Evolutionary conservation across 345 rosid species (phyloP).

Genomic region (Clarkia xantiana): DNA sequence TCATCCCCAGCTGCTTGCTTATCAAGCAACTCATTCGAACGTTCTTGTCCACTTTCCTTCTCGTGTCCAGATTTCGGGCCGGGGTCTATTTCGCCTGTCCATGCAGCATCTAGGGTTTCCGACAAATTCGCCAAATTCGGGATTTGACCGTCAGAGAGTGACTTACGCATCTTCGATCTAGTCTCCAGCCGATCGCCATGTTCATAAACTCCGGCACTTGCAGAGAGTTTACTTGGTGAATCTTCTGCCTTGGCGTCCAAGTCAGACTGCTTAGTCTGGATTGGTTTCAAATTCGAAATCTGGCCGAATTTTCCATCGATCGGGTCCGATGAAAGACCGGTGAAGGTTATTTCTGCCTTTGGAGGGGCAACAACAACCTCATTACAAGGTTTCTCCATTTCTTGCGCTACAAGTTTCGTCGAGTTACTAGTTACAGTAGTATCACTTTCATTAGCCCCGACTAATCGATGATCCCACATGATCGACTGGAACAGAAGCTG

Average conservation of each 20-base stretch:
- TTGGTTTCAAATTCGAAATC: no score
- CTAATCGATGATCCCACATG: slow-evolving; percentile 83
- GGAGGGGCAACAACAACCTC: slow-evolving; percentile 22
- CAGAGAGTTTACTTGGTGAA: slow-evolving; percentile 14
- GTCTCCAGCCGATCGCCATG: slow-evolving; percentile 23
- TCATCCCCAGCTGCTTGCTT: slow-evolving; percentile 1
- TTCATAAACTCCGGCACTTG: no score
- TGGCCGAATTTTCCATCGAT: not conserved
- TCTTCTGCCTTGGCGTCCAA: slow-evolving; percentile 23
- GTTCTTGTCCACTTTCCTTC: slow-evolving; percentile 15
- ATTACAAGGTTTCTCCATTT: slow-evolving; percentile 23
- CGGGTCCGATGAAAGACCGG: slow-evolving; percentile 16
- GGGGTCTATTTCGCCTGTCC: slow-evolving; percentile 60
- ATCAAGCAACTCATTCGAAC: no score
- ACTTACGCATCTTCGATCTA: slow-evolving; percentile 31
- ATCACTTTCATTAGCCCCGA: slow-evolving; percentile 35
- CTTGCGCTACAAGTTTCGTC: slow-evolving; percentile 17
- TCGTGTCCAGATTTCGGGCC: slow-evolving; percentile 7
- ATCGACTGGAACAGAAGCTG: slow-evolving; percentile 75
- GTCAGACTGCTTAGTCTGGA: slow-evolving; percentile 7
- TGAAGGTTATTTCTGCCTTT: slow-evolving; percentile 12
- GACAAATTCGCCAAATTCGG: slow-evolving; percentile 42
- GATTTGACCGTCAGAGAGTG: slow-evolving; percentile 65
- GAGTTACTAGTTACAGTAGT: slow-evolving; percentile 20
- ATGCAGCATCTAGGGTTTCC: slow-evolving; percentile 83